Base-by-base conservation (phyloP, 1,284 basidiomycete species). In the Taiwanofungus camphoratus region DNA sequence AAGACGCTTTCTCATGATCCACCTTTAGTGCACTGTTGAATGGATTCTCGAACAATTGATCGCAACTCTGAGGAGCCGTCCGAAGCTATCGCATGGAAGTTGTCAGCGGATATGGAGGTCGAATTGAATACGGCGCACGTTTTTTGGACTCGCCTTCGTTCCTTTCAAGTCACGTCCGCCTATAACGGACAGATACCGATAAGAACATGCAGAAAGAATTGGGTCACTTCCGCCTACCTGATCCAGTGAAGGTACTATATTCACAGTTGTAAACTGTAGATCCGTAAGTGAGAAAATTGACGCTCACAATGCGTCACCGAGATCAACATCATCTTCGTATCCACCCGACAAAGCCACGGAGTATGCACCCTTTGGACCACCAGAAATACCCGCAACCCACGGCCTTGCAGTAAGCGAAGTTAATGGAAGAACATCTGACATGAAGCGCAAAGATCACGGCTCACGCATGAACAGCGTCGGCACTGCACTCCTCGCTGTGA, bases 81-180 rank as follows among this genome's bases (percentile, higher is more conserved):
- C 90, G 81, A 38, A 92, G 74, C 82, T 92, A 44, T 39, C 18
- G 1, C n/a, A 21, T 5, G 24, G 18, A 9, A n/a, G 24, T 8
- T 1, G 5, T 7, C 5, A 16, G 29, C 18, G 21, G 30, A 13
- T 12, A 42, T 21, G 16, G 1, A 29, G 15, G 20, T n/a, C n/a
- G n/a, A n/a, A n/a, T n/a, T 16, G 24, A 26, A 13, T 27, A 5
- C 15, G 13, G 61, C 76, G 23, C 41, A 87, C 87, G 61, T 90
- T 90, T 60, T 88, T 89, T 0, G 86, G 87, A 3, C 78, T 76
- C 1, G 66, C 56, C 56, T 80, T 82, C 0, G 89, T 91, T 12
- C 89, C 90, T 57, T 73, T 87, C 22, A 93, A 68, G 58, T 91
- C 84, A 34, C 90, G 73, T 9, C 90, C 90, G 23, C 88, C 88